A percentile compares a stretch with the other conserved stretches of the same genome.
phyloP scores from a whole-genome alignment of 129 eudicot genomes.

The Lactuca saligna region DNA sequence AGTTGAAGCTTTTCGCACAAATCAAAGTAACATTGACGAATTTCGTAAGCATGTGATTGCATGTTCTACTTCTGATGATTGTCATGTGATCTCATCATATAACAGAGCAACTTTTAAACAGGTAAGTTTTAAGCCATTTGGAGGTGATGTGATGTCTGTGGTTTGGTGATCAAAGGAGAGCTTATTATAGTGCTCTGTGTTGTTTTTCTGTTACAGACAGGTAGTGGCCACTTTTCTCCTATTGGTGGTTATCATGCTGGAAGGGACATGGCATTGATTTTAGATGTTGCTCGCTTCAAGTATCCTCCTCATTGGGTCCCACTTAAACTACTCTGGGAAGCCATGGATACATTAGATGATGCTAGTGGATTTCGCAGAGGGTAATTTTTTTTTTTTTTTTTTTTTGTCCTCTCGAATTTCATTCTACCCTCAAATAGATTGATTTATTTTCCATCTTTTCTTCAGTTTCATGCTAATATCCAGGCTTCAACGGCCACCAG shows the following conservation, averaged over 20 bases:
- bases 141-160: not conserved
- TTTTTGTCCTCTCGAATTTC: not conserved
- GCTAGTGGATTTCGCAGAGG: constrained; percentile 85
- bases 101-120: constrained; percentile 82
- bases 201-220: constrained; percentile 62
- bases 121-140: constrained; percentile 39
- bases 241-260: constrained; percentile 99
- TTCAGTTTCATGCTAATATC: constrained; percentile 93
- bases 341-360: constrained; percentile 83
- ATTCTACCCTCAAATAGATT: not conserved
- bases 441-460: constrained; percentile 12
- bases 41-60: constrained; percentile 77
- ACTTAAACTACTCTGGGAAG: constrained; percentile 94
- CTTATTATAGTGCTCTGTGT: constrained; percentile 6
- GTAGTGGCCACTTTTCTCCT: constrained; percentile 95
- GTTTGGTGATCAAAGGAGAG: constrained; percentile 8
- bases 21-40: constrained; percentile 70
- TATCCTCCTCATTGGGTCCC: constrained; percentile 99
- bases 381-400: constrained; percentile 31
- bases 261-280: constrained; percentile 82
- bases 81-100: constrained; percentile 90
- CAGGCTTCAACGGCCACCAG: constrained; percentile 84
- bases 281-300: constrained; percentile 97
- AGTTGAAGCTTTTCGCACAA: constrained; percentile 83
- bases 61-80: constrained; percentile 75